Evolutionary conservation across 176 grass and related monocot species (phyloP).

Genomic region (Ampelocalamus luodianensis): DNA sequence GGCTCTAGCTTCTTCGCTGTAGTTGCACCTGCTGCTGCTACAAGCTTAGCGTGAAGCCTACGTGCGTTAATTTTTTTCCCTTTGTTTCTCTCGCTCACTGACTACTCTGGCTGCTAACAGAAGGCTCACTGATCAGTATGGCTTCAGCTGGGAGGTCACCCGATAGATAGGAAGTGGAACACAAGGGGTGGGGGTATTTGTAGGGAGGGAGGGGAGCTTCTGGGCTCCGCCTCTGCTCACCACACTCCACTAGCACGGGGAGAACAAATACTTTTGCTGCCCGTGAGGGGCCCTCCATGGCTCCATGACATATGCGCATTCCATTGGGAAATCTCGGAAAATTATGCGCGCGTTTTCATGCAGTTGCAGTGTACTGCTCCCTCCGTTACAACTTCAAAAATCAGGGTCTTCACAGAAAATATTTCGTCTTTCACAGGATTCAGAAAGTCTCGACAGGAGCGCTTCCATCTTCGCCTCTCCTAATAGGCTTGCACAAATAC

Average conservation of each 20-base stretch:
- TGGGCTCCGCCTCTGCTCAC: slow-evolving; percentile 15
- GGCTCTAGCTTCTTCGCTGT: slow-evolving; percentile 28
- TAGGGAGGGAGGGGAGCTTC: slow-evolving; percentile 30
- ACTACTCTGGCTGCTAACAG: too few species aligned
- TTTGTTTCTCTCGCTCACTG: too few species aligned
- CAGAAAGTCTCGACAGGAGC: too few species aligned
- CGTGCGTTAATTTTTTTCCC: not conserved
- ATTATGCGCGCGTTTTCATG: not conserved
- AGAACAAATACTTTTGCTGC: slow-evolving; percentile 52
- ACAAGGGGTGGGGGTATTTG: slow-evolving; percentile 55
- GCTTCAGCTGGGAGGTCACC: slow-evolving; percentile 24
- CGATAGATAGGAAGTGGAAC: slow-evolving; percentile 52
- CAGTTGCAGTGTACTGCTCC: too few species aligned
- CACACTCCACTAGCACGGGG: slow-evolving; percentile 42
- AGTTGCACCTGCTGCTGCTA: slow-evolving; percentile 8
- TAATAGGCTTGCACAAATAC: too few species aligned
- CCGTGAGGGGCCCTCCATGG: slow-evolving; percentile 47
- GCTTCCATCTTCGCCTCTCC: too few species aligned
- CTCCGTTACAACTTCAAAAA: too few species aligned
- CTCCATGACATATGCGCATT: slow-evolving; percentile 53
- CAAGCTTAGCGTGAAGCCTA: not conserved
- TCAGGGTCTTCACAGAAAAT: too few species aligned
- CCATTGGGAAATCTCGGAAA: not conserved
- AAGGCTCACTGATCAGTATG: not conserved
- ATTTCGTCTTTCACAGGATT: too few species aligned